Evolutionary conservation across 176 grass and related monocot species (phyloP), one percentile per base, ranked within the genome.

Genomic region (Eragrostis curvula): DNA sequence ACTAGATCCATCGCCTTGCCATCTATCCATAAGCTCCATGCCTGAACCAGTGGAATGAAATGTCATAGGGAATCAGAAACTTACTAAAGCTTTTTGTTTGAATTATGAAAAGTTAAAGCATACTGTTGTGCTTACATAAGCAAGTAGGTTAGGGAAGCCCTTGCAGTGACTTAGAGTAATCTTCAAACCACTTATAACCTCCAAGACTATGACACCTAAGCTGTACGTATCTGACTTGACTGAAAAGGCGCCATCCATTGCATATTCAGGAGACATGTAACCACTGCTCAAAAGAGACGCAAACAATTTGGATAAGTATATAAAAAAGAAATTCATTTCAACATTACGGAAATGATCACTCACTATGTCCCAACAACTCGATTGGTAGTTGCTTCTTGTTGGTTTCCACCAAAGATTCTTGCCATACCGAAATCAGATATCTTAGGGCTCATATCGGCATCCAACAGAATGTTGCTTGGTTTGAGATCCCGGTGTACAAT

Each of bases 201-300:
- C 89, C 81, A 95, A 78, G 32, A 94, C 44, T 25, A 94, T 29
- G n/a, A 87, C 81, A 45, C 92, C 89, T 15, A 83, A 91, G 51
- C 89, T 91, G 15, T 87, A 94, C 0, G 87, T 85, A 17, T 91
- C 89, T 0, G 89, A 94, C 73, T 94, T 94, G 40, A 88, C 65
- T 36, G 92, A 94, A 70, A 94, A 88, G 6, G n/a, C 40, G 0
- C 92, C 92, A 9, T 87, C 77, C 89, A 94, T 91, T 5, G 85
- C 92, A 83, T 95, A 95, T 80, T 95, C 87, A 28, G 92, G 89
- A 40, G 92, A 83, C 81, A 91, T 92, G 20, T 95, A 92, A 24
- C 92, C 87, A 2, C 89, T 94, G 62, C 3, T 41, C 63, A 6
- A 39, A 9, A 72, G 46, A 53, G 51, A 47, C 36, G 56, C 9